Conservation (phyloP, 441 rosid species). For the Pelargonium cotyledonis region DNA sequence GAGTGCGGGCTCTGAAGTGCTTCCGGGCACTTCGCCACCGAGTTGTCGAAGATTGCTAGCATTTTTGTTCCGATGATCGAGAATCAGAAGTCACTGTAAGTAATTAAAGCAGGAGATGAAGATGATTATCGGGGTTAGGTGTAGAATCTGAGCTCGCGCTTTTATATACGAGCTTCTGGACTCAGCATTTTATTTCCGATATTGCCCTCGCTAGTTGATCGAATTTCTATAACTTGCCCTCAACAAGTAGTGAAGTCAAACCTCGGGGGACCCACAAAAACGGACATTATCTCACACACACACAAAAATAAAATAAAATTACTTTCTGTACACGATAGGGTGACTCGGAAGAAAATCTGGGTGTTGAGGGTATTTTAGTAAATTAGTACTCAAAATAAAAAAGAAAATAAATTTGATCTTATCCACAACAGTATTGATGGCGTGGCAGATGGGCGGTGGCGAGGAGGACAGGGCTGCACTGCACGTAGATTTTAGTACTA, state of each 20-base stretch:
- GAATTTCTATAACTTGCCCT: background rate
- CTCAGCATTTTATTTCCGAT: slow-evolving; percentile 2
- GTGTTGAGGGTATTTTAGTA: background rate
- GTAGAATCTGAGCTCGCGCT: background rate
- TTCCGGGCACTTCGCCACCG: slow-evolving; percentile 78
- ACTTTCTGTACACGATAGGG: background rate
- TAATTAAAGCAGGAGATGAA: background rate
- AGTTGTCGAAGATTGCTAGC: slow-evolving; percentile 82
- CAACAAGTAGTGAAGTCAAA: background rate
- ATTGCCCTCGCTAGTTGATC: slow-evolving; percentile 12
- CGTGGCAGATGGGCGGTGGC: slow-evolving; percentile 6
- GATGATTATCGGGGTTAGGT: background rate
- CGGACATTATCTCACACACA: background rate
- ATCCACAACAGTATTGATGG: slow-evolving; percentile 3
- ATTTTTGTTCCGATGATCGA: slow-evolving; percentile 25
- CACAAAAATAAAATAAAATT: too few relatives aligned
- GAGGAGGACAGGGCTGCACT: background rate
- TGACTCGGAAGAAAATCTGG: background rate
- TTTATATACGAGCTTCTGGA: slow-evolving; percentile 3
- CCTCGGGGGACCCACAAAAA: background rate
- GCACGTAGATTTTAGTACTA: background rate
- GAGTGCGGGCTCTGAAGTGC: slow-evolving; percentile 56
- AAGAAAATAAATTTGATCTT: background rate
- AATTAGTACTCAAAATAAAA: background rate
- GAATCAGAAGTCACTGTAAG: background rate